A percentile compares a stretch with the other conserved stretches of the same genome.
These are phyloP conservation scores for Lachnellula cervina DNA, from an alignment of 2,329 filamentous ascomycete genomes.

Conservation along the genomic window DNA sequence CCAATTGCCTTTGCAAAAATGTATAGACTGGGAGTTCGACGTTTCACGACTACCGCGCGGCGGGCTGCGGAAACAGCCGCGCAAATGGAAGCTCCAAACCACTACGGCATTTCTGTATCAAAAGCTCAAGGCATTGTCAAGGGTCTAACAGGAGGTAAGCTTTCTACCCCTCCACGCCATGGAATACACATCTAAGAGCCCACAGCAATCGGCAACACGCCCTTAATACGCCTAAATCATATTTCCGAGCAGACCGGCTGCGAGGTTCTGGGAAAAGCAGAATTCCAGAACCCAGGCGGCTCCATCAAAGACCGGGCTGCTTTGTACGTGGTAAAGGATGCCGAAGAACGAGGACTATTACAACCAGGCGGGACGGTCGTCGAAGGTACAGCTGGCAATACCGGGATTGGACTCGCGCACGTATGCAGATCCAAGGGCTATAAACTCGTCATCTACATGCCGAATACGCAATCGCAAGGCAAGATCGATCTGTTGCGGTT, in stretches of 20 bases:
- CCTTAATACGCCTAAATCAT: constrained; percentile 81
- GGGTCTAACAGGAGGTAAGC: constrained; percentile 61
- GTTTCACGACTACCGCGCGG: constrained; percentile 50
- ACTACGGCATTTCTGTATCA: constrained; percentile 58
- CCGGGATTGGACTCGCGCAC: constrained; percentile 93
- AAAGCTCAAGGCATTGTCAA: constrained; percentile 62
- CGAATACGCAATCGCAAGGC: constrained; percentile 94
- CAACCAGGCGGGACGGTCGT: constrained; percentile 87
- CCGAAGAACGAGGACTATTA: constrained; percentile 81
- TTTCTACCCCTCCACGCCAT: constrained; percentile 2
- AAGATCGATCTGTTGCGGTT: constrained; percentile 92
- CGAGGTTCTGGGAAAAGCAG: constrained; percentile 91
- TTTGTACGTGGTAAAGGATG: constrained; percentile 88
- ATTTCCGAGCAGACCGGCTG: constrained; percentile 90
- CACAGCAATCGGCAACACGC: constrained; percentile 92
- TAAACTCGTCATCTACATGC: constrained; percentile 98
- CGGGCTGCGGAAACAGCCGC: constrained; percentile 42
- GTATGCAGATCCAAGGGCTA: constrained; percentile 91
- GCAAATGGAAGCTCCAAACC: constrained; percentile 44
- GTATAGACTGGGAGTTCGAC: constrained; percentile 51
- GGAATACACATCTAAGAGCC: constrained; percentile 7
- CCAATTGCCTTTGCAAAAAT: constrained; percentile 34
- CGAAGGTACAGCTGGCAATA: constrained; percentile 96
- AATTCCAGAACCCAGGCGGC: constrained; percentile 98
- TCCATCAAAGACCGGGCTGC: constrained; percentile 95